phyloP scores from a whole-genome alignment of 305 asterid genomes.

The Fraxinus xanthoxyloides region DNA sequence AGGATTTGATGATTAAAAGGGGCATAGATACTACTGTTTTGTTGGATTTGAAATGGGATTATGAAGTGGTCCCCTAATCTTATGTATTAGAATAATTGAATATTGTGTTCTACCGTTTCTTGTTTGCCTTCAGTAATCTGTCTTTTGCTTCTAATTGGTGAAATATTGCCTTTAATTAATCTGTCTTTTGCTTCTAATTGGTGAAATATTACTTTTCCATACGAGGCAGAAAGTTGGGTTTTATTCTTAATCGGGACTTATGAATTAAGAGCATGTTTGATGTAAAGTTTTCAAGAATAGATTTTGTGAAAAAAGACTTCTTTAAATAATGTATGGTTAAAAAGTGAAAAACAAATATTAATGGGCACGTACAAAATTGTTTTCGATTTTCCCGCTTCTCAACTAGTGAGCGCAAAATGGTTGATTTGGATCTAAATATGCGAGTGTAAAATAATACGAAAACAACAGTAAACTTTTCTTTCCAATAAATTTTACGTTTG shows the following conservation, averaged over 20 bases:
- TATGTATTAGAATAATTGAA: slow-evolving; percentile 4
- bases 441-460: no score
- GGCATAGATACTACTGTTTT: not conserved
- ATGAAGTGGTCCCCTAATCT: slow-evolving; percentile 26
- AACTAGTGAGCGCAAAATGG: not conserved
- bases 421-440: not conserved
- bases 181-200: not conserved
- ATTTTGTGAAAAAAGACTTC: not conserved
- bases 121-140: not conserved
- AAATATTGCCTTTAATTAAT: no score
- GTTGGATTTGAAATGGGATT: slow-evolving; percentile 4
- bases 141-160: not conserved
- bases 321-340: no score
- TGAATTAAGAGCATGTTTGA: not conserved
- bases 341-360: no score
- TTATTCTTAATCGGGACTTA: not conserved
- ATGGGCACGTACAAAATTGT: not conserved
- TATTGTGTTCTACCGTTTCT: not conserved
- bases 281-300: not conserved
- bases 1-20: slow-evolving; percentile 16
- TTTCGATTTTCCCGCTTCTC: not conserved
- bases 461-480: not conserved
- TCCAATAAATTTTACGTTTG: not conserved
- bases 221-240: not conserved
- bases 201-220: not conserved